Evolutionary conservation across 2,329 filamentous ascomycete species (phyloP).

Genomic region (Xylaria hypoxylon): DNA sequence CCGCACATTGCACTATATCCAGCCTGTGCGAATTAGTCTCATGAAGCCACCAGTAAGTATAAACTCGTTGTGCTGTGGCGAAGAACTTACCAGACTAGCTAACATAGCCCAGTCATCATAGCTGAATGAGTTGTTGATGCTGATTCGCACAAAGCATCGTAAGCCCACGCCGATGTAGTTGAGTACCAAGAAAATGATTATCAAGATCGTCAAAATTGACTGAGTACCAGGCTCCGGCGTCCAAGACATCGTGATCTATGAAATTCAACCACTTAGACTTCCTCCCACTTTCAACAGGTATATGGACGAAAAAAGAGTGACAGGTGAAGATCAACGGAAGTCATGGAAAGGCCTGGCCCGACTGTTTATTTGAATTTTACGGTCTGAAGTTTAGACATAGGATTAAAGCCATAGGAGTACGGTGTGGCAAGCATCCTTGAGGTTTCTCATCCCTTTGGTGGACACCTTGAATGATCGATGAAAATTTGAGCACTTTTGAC

Average conservation of each 20-base stretch:
- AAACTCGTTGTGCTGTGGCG: not conserved
- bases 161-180: constrained; percentile 28
- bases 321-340: constrained; percentile 5
- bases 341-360: not conserved
- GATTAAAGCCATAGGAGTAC: constrained; percentile 4
- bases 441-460: constrained; percentile 8
- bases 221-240: constrained; percentile 27
- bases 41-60: not conserved
- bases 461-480: constrained; percentile 20
- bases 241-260: constrained; percentile 23
- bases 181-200: constrained; percentile 29
- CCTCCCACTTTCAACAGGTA: constrained; percentile 8
- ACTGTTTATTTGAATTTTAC: not conserved
- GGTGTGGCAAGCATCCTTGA: constrained; percentile 17
- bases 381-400: constrained; percentile 2
- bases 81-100: constrained; percentile 30
- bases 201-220: constrained; percentile 23
- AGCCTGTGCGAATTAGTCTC: constrained; percentile 27
- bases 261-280: not conserved
- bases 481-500: constrained; percentile 19
- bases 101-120: constrained; percentile 34
- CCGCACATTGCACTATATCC: constrained; percentile 31
- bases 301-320: constrained; percentile 22
- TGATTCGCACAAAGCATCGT: constrained; percentile 31
- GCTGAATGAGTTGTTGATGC: constrained; percentile 33